A percentile compares a stretch with the other conserved stretches of the same genome.
These are phyloP conservation scores for Tetrahymena thermophila DNA, from an alignment of 73 alveolate species.

Conservation along the genomic window DNA sequence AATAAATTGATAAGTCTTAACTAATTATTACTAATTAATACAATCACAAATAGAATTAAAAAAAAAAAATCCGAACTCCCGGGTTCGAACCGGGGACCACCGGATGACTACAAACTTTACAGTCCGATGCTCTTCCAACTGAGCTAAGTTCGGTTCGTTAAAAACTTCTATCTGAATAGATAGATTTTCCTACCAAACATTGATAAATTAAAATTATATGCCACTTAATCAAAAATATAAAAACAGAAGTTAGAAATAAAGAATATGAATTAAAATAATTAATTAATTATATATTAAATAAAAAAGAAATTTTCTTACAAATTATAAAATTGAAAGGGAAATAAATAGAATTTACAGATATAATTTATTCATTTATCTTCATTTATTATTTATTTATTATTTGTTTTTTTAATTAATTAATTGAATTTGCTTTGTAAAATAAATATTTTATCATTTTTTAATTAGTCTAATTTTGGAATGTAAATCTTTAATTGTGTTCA, in stretches of 20 bases:
- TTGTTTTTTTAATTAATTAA: too few relatives aligned
- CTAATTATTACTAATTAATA: too few relatives aligned
- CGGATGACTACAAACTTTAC: constrained; percentile 3
- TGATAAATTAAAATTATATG: neutral
- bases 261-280: too few relatives aligned
- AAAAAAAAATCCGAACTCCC: constrained; percentile 2
- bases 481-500: neutral
- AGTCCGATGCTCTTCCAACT: constrained; percentile 5
- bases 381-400: too few relatives aligned
- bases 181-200: neutral
- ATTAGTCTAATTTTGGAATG: neutral
- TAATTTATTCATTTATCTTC: too few relatives aligned
- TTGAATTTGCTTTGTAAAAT: neutral
- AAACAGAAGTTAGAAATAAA: too few relatives aligned
- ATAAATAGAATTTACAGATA: too few relatives aligned
- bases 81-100: constrained; percentile 9
- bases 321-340: neutral
- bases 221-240: neutral
- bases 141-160: constrained; percentile 4
- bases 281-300: too few relatives aligned
- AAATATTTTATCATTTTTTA: neutral
- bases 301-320: neutral
- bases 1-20: too few relatives aligned
- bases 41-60: neutral
- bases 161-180: neutral